Evolutionary conservation across 2,329 filamentous ascomycete genomes (phyloP), one percentile per base, ranked within the genome.

Genomic region (Beauveria asiatica): DNA sequence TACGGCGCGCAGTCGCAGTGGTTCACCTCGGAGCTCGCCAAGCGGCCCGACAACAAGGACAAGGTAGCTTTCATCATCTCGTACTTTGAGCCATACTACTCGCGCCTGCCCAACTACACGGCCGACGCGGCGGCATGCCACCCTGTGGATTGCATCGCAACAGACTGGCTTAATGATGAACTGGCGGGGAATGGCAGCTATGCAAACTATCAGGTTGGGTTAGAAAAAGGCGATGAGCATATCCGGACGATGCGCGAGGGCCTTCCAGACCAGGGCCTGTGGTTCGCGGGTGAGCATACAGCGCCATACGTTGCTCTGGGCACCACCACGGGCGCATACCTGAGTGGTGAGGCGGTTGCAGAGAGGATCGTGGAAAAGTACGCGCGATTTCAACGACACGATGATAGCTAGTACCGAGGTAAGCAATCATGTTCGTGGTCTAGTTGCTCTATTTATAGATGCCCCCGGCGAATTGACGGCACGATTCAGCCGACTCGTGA

Each of bases 281-380:
- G 92, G 92, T 79, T 96, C 65, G 92, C 92, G 0, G 92, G 92
- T 0, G 92, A 96, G 74, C 92, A 96, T 74, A 96, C 91, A 23
- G 87, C 90, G 59, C 92, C 92, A 5, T 96, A 96, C 75, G 86
- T 95, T 30, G 92, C 89, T 11, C 73, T 97, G 63, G 93, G 92
- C 0, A 97, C 92, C 5, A 89, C 87, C 13, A 95, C 91, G 0
- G 93, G 93, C 0, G 93, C 93, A 11, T 97, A 91, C 72, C 96
- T 90, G 90, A 91, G 89, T 70, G 92, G 92, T 1, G 90, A 96
- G 75, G 82, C 81, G 21, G 89, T 92, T 39, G 92, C 82, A 1
- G 81, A 78, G 70, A 82, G 85, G 68, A 83, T 92, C 61, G 75
- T 77, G 1, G 77, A 80, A 67, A 77, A 73, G 8, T 87, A 86